These are phyloP conservation scores for Maudiozyma serrabonitensis DNA, from an alignment of 805 yeast genomes.

Conservation along the genomic window DNA sequence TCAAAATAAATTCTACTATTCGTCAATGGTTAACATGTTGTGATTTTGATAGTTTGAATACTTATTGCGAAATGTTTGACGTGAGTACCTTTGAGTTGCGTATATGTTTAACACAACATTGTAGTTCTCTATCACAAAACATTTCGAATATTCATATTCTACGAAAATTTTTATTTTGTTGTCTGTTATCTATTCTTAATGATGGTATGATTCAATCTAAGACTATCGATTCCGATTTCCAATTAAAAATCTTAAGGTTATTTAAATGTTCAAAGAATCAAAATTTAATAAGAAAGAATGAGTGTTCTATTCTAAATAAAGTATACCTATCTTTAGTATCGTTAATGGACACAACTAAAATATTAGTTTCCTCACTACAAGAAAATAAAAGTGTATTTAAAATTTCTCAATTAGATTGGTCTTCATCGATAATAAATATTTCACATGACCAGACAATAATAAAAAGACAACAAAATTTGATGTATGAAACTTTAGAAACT, in stretches of 20 bases:
- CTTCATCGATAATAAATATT: too few species aligned
- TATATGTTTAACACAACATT: slow-evolving; percentile 13
- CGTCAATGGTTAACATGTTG: slow-evolving; percentile 23
- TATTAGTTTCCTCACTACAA: background rate
- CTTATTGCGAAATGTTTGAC: slow-evolving; percentile 37
- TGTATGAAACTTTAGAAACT: background rate
- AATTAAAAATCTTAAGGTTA: too few species aligned
- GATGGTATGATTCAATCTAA: background rate
- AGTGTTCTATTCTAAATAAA: background rate
- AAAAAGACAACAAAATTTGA: background rate
- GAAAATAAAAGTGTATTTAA: background rate
- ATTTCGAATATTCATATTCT: slow-evolving; percentile 30
- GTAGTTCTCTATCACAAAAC: slow-evolving; percentile 22
- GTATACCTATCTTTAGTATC: background rate
- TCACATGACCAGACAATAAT: too few species aligned
- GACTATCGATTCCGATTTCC: too few species aligned
- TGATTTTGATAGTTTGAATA: slow-evolving; percentile 29
- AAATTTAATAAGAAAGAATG: background rate
- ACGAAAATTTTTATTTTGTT: slow-evolving; percentile 36
- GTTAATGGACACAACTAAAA: background rate
- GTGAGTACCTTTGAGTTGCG: slow-evolving; percentile 26
- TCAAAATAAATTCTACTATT: slow-evolving; percentile 21
- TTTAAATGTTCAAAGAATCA: too few species aligned
- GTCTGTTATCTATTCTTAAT: slow-evolving; percentile 28
- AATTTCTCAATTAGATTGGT: background rate